These are phyloP conservation scores for Vairimorpha ceranae DNA, from an alignment of 371 early-diverging fungal species.

Conservation along the genomic window DNA sequence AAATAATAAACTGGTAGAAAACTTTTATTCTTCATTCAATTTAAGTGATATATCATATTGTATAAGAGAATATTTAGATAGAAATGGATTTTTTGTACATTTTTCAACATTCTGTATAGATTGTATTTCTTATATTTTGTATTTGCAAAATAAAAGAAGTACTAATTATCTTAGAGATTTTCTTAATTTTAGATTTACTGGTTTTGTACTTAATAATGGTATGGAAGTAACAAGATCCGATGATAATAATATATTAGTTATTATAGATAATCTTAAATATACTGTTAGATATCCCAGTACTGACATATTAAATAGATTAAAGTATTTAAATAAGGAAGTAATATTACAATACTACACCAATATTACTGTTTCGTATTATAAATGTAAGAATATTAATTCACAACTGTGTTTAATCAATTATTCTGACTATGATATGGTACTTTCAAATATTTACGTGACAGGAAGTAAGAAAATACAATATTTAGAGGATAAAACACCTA, in stretches of 20 bases:
- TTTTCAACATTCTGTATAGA: neutral
- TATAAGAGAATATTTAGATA: slow-evolving; percentile 9
- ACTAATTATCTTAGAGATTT: neutral
- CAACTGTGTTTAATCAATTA: neutral
- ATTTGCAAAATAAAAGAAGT: neutral
- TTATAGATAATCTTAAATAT: neutral
- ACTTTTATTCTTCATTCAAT: neutral
- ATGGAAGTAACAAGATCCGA: neutral
- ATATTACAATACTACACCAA: neutral
- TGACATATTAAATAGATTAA: slow-evolving; percentile 1
- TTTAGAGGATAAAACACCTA: neutral
- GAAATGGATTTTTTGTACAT: slow-evolving; percentile 7
- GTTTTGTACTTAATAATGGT: neutral
- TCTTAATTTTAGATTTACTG: neutral
- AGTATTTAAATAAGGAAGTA: neutral
- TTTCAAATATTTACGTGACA: neutral
- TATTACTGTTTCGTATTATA: neutral
- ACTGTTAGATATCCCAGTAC: neutral
- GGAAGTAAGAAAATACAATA: neutral
- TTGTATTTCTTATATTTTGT: neutral
- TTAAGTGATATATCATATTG: neutral
- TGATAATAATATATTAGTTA: neutral
- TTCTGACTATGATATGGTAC: neutral
- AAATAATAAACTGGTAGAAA: neutral
- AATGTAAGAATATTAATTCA: neutral